phyloP scores from a whole-genome alignment of 306 rosid species.

The Gleditsia sinensis region DNA sequence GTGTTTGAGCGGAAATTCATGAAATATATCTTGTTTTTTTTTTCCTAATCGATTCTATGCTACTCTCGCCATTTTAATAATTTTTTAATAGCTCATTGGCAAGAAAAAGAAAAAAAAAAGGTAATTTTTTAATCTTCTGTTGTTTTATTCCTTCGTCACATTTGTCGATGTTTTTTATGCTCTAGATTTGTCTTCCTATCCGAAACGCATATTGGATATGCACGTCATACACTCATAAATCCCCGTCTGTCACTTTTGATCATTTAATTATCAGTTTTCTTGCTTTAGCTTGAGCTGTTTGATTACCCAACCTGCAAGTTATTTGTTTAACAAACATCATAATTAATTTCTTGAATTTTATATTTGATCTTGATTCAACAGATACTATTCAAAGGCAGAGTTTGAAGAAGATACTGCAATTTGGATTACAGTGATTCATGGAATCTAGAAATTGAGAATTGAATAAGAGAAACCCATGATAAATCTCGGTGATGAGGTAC shows the following conservation, averaged over 20 bases:
- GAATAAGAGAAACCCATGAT: conserved; percentile 40
- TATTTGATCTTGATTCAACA: conserved; percentile 51
- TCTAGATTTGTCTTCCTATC: conserved; percentile 25
- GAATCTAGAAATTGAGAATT: conserved; percentile 22
- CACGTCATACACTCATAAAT: neutral
- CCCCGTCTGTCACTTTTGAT: neutral
- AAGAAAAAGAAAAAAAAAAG: conserved; percentile 12
- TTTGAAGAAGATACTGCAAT: conserved; percentile 17
- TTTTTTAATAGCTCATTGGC: neutral
- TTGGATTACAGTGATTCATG: conserved; percentile 28
- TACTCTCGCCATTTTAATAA: neutral
- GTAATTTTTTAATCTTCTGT: neutral
- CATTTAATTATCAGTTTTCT: conserved; percentile 29
- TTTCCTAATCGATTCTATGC: conserved; percentile 1
- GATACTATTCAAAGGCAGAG: conserved; percentile 25
- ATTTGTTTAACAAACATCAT: neutral
- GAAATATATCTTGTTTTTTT: neutral
- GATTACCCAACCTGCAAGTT: conserved; percentile 33
- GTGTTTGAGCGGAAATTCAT: conserved; percentile 24
- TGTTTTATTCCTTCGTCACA: neutral
- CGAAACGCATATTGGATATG: neutral
- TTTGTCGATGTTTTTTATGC: conserved; percentile 19
- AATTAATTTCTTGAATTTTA: conserved; percentile 22
- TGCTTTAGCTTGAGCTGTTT: conserved; percentile 31
- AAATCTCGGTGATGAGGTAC: conserved; percentile 55